Evolutionary conservation across 2,329 filamentous ascomycete genomes (phyloP), one percentile per base, ranked within the genome.

Genomic region (Pestalotiopsis sp.): DNA sequence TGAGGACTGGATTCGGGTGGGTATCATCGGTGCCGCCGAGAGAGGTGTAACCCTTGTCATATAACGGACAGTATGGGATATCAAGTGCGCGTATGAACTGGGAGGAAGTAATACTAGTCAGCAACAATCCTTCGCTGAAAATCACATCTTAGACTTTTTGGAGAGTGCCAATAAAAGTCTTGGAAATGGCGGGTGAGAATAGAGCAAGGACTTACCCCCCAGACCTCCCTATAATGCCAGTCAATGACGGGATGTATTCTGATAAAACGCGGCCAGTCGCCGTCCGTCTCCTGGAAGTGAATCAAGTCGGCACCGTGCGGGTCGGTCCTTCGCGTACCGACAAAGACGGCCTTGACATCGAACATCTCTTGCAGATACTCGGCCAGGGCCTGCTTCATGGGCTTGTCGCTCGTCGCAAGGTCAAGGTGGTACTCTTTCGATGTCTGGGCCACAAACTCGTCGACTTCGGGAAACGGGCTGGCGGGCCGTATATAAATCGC

Each of bases 171-270:
- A 36, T 36, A 36, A 17, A n/a, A 6, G 4, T n/a, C 7, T n/a
- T 9, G 17, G 45, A 52, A 58, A 49, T 59, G 20, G n/a, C 14
- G 27, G 63, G 41, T 17, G 41, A n/a, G 68, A 60, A 64, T 23
- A 25, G 65, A 27, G 31, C 23, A 65, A 23, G 62, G 12, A 86
- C 93, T 85, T 77, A 97, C 94, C 20, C 91, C 89, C 96, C 96
- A 98, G 66, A 98, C 95, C 79, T 98, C 95, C 12, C 90, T 88
- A 80, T 98, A 97, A 79, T 96, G 93, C 96, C 96, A 99, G 81
- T 99, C 96, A 77, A 99, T 95, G 11, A 99, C 93, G 0, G 96
- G 95, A 80, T 99, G 94, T 70, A 98, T 87, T 69, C 96, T 89
- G 91, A 98, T 95, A 76, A 98, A 97, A 58, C 86, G 83, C 45